Evolutionary conservation across 2,329 filamentous ascomycete species (phyloP), one percentile per base, ranked within the genome.

Genomic region (Gnomoniopsis smithogilvyi): DNA sequence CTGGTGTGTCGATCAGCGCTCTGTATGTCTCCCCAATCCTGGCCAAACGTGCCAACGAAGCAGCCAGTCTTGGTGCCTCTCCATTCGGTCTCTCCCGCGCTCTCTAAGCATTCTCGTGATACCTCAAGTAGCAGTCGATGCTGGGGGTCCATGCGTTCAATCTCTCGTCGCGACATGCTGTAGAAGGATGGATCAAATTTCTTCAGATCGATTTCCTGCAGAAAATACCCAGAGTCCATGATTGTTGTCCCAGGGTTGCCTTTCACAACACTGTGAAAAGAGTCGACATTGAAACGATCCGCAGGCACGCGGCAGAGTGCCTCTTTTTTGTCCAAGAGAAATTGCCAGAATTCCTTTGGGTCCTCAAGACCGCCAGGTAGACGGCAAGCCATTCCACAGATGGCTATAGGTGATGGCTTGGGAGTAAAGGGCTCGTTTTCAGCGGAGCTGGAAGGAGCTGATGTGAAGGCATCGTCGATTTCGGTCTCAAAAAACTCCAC

Each of bases 371-470:
- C 62, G 2, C 72, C 71, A 0, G 72, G 72, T 3, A 73, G 67
- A 8, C 69, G 66, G 59, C 72, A 61, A 1, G 64, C 71, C 61
- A 72, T 69, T n/a, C 71, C 71, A 12, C 68, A 62, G 43, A 73
- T 69, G 22, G 71, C 71, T 21, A 73, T 67, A 6, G 71, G 68
- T n/a, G n/a, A n/a, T n/a, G n/a, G n/a, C n/a, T n/a, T n/a, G n/a
- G n/a, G n/a, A n/a, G n/a, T n/a, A n/a, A n/a, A n/a, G n/a, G n/a
- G n/a, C n/a, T n/a, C n/a, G n/a, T n/a, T n/a, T n/a, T n/a, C n/a
- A n/a, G n/a, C n/a, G n/a, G n/a, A n/a, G n/a, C n/a, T n/a, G n/a
- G n/a, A n/a, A n/a, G n/a, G n/a, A n/a, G n/a, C n/a, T n/a, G n/a
- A n/a, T n/a, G n/a, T n/a, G n/a, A n/a, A n/a, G n/a, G n/a, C n/a